Percentiles rank a stretch among this genome's conserved stretches.
phyloP scores from a whole-genome alignment of 306 rosid species.

The Vigna unguiculata region DNA sequence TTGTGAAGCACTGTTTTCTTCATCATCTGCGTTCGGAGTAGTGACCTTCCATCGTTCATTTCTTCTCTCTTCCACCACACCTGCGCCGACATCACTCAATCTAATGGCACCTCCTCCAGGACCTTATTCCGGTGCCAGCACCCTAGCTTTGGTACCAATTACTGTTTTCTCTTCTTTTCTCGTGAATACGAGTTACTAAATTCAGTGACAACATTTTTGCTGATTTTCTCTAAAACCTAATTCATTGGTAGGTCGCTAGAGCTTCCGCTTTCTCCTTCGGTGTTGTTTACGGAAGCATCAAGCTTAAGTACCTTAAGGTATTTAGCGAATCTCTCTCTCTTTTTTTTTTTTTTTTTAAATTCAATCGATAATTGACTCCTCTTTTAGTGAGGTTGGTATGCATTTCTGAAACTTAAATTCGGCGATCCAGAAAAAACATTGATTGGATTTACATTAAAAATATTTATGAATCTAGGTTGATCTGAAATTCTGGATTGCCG shows the following conservation, averaged over 20 bases:
- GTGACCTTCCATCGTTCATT: slow-evolving; percentile 22
- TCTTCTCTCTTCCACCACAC: not conserved
- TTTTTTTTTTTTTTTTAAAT: not conserved
- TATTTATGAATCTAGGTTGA: not conserved
- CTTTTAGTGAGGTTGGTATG: not conserved
- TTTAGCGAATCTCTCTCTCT: not conserved
- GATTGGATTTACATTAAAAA: not conserved
- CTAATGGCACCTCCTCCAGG: slow-evolving; percentile 87
- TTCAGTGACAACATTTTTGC: not conserved
- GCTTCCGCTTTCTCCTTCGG: slow-evolving; percentile 89
- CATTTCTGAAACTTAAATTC: not conserved
- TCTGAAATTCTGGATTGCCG: slow-evolving; percentile 28
- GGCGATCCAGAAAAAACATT: not conserved
- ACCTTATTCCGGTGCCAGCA: slow-evolving; percentile 92
- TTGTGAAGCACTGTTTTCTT: slow-evolving; percentile 24
- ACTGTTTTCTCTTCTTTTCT: slow-evolving; percentile 12
- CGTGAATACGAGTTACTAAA: not conserved
- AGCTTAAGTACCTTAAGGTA: slow-evolving; percentile 87
- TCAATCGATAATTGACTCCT: not conserved
- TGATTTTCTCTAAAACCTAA: not conserved
- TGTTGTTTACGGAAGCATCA: slow-evolving; percentile 81
- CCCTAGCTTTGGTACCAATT: slow-evolving; percentile 76
- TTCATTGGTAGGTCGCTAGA: slow-evolving; percentile 78
- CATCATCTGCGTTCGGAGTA: slow-evolving; percentile 1
- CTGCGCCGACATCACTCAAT: slow-evolving; percentile 6